phyloP scores from a whole-genome alignment of 1,284 basidiomycete genomes.

The Puccinia hordei region DNA sequence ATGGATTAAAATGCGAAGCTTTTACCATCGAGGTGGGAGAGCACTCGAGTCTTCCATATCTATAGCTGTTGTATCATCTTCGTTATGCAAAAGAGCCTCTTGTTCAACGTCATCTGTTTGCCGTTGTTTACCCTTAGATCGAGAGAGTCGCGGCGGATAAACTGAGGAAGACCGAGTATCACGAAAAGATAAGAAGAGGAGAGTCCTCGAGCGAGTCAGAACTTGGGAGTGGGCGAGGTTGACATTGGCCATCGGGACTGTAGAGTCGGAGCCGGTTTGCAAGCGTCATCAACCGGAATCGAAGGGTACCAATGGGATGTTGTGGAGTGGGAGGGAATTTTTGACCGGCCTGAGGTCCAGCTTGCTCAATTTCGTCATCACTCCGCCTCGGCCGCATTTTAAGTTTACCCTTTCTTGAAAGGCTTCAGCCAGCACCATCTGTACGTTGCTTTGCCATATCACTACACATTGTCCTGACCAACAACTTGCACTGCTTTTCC shows the following conservation, averaged over 20 bases:
- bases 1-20: constrained; percentile 54
- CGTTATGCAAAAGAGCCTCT: constrained; percentile 66
- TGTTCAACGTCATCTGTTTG: constrained; percentile 62
- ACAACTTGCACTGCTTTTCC: no score
- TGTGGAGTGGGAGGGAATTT: neutral
- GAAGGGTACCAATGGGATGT: neutral
- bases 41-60: constrained; percentile 41
- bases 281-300: neutral
- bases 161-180: constrained; percentile 68
- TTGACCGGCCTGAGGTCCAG: no score
- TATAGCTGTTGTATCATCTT: constrained; percentile 59
- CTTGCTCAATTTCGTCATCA: no score
- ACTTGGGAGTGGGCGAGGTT: constrained; percentile 52
- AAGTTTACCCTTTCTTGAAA: no score
- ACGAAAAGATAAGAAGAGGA: constrained; percentile 91
- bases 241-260: constrained; percentile 11
- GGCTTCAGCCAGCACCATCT: no score
- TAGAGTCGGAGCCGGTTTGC: neutral
- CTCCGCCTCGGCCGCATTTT: no score
- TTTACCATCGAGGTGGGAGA: constrained; percentile 58
- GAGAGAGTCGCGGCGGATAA: constrained; percentile 42
- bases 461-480: no score
- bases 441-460: no score
- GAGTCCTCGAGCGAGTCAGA: constrained; percentile 79
- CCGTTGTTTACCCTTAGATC: constrained; percentile 53